These are phyloP conservation scores for Teratosphaeria pseudoeucalypti DNA, from an alignment of 2,329 filamentous ascomycete species.

Conservation along the genomic window DNA sequence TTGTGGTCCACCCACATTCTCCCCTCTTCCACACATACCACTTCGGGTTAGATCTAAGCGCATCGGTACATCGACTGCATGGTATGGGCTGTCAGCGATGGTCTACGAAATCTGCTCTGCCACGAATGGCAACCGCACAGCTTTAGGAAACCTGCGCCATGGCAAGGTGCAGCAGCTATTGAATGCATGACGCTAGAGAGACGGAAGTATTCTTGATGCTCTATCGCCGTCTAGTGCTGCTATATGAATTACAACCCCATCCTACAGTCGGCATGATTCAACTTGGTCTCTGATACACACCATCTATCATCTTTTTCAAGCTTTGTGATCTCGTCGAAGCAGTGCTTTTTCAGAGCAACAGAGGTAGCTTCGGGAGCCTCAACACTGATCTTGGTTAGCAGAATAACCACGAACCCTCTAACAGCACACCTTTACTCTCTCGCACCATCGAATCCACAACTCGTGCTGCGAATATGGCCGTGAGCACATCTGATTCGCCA, in stretches of 20 bases:
- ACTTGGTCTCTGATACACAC: not conserved
- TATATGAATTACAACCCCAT: too few relatives aligned
- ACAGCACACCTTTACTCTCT: not conserved
- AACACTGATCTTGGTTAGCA: not conserved
- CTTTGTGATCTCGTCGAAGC: not conserved
- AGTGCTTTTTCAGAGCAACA: not conserved
- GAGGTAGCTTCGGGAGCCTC: not conserved
- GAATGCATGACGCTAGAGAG: not conserved
- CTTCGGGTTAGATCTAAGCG: not conserved
- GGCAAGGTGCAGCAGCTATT: not conserved
- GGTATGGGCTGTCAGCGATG: not conserved
- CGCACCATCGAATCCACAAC: not conserved
- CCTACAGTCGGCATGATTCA: too few relatives aligned
- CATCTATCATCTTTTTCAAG: not conserved
- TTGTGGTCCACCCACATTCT: not conserved
- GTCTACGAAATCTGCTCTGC: not conserved
- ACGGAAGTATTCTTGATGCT: not conserved
- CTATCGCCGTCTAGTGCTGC: too few relatives aligned
- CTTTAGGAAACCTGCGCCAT: not conserved
- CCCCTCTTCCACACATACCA: not conserved
- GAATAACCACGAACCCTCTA: not conserved
- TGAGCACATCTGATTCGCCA: not conserved
- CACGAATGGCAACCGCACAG: not conserved
- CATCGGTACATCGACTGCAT: not conserved
- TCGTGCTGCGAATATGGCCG: not conserved